These are phyloP conservation scores for Hirsutella thompsonii DNA, from an alignment of 2,329 filamentous ascomycete genomes.

Conservation along the genomic window DNA sequence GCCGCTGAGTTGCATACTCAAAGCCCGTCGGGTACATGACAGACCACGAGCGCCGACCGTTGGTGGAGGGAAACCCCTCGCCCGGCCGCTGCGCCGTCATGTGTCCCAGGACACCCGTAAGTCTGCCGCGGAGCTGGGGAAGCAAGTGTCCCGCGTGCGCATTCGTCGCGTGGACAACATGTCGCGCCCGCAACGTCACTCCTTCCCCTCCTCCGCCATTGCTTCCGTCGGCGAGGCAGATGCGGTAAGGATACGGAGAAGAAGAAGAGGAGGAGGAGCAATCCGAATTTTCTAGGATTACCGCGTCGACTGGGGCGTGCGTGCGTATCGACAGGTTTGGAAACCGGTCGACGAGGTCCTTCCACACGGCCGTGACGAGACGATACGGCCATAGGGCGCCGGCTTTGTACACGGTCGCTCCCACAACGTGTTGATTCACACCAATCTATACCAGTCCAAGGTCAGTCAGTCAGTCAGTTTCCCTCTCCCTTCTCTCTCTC, in stretches of 20 bases:
- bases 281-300: conserved; percentile 7
- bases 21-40: conserved; percentile 32
- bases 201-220: too few relatives aligned
- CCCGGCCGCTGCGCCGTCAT: conserved; percentile 38
- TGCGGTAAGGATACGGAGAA: conserved; percentile 30
- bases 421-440: conserved; percentile 19
- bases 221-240: too few relatives aligned
- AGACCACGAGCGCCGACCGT: conserved; percentile 33
- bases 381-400: conserved; percentile 39
- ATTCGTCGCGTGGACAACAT: conserved; percentile 48
- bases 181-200: conserved; percentile 18
- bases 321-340: conserved; percentile 23
- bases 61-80: conserved; percentile 12
- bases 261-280: conserved; percentile 20
- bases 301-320: conserved; percentile 20
- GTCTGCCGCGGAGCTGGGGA: conserved; percentile 29
- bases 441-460: conserved; percentile 17
- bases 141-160: conserved; percentile 37
- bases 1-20: conserved; percentile 39
- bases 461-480: background rate
- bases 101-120: conserved; percentile 31
- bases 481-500: too few relatives aligned
- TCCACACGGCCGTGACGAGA: conserved; percentile 32
- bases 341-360: conserved; percentile 22
- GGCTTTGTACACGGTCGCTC: conserved; percentile 30